phyloP scores from a whole-genome alignment of 2,329 filamentous ascomycete species.

The Diaporthe sp. region DNA sequence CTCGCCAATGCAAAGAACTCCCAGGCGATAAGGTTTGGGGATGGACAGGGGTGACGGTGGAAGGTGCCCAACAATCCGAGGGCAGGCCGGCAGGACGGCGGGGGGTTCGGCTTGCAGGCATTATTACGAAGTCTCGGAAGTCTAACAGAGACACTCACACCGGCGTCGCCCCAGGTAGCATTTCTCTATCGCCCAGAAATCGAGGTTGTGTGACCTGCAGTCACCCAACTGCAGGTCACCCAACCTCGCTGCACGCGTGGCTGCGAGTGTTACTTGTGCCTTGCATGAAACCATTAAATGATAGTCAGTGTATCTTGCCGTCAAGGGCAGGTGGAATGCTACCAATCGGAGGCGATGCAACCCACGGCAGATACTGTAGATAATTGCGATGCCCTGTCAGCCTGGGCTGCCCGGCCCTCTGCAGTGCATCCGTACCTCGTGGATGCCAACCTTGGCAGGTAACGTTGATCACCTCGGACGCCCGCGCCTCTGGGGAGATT shows the following conservation, averaged over 20 bases:
- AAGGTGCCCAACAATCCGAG: background rate
- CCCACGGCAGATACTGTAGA: background rate
- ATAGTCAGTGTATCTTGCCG: background rate
- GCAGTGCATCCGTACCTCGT: background rate
- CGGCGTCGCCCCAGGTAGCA: background rate
- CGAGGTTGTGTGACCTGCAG: background rate
- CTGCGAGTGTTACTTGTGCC: background rate
- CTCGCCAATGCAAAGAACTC: background rate
- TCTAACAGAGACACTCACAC: background rate
- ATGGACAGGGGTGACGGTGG: background rate
- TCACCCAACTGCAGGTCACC: background rate
- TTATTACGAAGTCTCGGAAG: background rate
- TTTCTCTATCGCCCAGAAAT: background rate
- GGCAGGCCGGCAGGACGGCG: background rate
- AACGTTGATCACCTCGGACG: background rate
- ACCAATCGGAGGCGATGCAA: background rate
- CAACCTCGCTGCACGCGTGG: background rate
- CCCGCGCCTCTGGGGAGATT: background rate
- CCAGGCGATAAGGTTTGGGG: conserved; percentile 7
- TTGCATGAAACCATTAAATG: conserved; percentile 18
- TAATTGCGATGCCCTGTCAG: background rate
- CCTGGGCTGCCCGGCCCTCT: background rate
- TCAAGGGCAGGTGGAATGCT: conserved; percentile 3
- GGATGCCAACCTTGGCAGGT: background rate
- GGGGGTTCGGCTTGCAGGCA: background rate